Conservation (phyloP, 352 stramenopile genomes). For the Phytophthora litchii region DNA sequence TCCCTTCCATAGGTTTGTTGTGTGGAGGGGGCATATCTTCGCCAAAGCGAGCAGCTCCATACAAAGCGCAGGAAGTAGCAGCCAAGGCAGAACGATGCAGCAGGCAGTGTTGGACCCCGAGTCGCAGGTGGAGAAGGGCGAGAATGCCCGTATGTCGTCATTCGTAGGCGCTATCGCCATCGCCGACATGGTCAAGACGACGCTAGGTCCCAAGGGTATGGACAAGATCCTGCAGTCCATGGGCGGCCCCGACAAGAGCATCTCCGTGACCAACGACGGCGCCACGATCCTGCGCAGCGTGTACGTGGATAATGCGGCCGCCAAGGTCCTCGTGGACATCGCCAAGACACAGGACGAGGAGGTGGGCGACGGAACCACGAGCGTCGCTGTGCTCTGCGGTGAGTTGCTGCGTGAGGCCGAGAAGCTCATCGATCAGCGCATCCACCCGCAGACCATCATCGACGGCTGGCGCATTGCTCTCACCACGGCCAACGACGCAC, state of each 20-base stretch:
- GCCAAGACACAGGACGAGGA: constrained; percentile 99
- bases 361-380: constrained; percentile 99
- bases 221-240: constrained; percentile 99
- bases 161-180: constrained; percentile 99
- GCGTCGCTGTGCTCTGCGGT: constrained; percentile 96
- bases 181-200: constrained; percentile 99
- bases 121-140: constrained; percentile 91
- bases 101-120: constrained; percentile 79
- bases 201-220: constrained; percentile 99
- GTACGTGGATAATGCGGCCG: constrained; percentile 98
- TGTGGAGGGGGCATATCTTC: constrained; percentile 31
- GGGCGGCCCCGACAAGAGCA: constrained; percentile 83
- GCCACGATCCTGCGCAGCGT: constrained; percentile 98
- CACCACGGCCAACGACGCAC: constrained; percentile 88
- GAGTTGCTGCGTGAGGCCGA: constrained; percentile 98
- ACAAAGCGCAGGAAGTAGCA: constrained; percentile 11
- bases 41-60: constrained; percentile 27
- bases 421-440: constrained; percentile 95
- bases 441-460: constrained; percentile 99
- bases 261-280: constrained; percentile 99
- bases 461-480: constrained; percentile 96
- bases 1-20: constrained; percentile 1
- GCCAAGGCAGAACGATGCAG: constrained; percentile 24
- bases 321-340: constrained; percentile 99
- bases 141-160: constrained; percentile 98